A percentile compares a stretch with the other conserved stretches of the same genome.
These are phyloP conservation scores for Saraca asoca DNA, from an alignment of 331 rosid genomes.

Conservation along the genomic window DNA sequence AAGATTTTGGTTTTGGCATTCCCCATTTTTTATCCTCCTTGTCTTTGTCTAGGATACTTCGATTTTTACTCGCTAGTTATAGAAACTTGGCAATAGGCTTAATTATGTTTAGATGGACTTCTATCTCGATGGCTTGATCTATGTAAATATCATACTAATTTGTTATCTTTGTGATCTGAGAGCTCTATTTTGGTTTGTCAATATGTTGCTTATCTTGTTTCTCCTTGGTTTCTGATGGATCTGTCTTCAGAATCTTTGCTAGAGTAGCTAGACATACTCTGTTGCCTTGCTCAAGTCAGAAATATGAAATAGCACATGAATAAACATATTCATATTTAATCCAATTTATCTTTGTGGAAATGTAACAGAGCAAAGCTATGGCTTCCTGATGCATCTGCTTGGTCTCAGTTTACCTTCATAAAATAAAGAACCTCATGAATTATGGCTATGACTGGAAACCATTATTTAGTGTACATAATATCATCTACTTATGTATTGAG, in stretches of 20 bases:
- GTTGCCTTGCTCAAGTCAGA: not conserved
- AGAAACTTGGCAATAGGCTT: not conserved
- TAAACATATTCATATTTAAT: not conserved
- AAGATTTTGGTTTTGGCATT: not conserved
- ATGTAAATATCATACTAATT: not conserved
- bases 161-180: not conserved
- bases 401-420: not conserved
- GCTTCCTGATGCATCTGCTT: not conserved
- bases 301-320: not conserved
- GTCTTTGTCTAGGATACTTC: not conserved
- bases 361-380: not conserved
- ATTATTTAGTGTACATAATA: too few relatives aligned
- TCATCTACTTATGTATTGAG: too few relatives aligned
- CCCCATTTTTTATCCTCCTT: too few relatives aligned
- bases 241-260: not conserved
- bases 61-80: not conserved
- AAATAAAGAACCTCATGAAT: too few relatives aligned
- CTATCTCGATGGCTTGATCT: not conserved
- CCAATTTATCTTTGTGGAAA: not conserved
- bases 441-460: too few relatives aligned
- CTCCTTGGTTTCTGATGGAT: not conserved
- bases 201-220: not conserved
- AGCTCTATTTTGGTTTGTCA: not conserved
- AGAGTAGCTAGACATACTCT: not conserved
- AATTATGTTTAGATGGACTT: not conserved